These are phyloP conservation scores for Cochlearia excelsa DNA, from an alignment of 345 rosid genomes.

Conservation along the genomic window DNA sequence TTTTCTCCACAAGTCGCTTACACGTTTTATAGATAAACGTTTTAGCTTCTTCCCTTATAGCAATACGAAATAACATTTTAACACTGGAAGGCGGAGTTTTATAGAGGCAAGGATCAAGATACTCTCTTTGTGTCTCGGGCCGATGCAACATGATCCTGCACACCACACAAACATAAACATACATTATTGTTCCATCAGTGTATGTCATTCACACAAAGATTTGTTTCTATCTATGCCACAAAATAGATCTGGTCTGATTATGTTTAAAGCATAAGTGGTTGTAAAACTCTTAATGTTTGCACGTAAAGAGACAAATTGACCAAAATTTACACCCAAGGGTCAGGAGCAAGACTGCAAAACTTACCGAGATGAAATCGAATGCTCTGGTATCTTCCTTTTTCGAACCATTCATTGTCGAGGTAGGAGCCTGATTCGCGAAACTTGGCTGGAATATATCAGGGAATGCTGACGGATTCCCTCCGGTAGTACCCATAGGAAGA, in stretches of 20 bases:
- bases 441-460: slow-evolving; percentile 88
- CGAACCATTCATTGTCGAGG: slow-evolving; percentile 50
- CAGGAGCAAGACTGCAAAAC: slow-evolving; percentile 32
- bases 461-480: slow-evolving; percentile 49
- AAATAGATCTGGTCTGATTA: slow-evolving; percentile 4
- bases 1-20: slow-evolving; percentile 4
- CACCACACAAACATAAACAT: slow-evolving; percentile 18
- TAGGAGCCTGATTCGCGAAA: slow-evolving; percentile 54
- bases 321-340: slow-evolving; percentile 6
- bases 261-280: neutral
- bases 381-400: slow-evolving; percentile 92
- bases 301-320: neutral
- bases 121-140: slow-evolving; percentile 74
- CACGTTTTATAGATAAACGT: slow-evolving; percentile 9
- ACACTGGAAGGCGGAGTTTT: slow-evolving; percentile 9
- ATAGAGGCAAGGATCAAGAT: slow-evolving; percentile 26
- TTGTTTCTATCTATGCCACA: neutral
- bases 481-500: slow-evolving; percentile 40
- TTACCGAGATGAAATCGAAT: slow-evolving; percentile 93
- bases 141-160: slow-evolving; percentile 81
- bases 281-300: neutral
- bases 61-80: slow-evolving; percentile 18
- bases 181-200: slow-evolving; percentile 13
- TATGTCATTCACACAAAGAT: slow-evolving; percentile 6
- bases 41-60: slow-evolving; percentile 16